Evolutionary conservation across 106 monocot genomes (phyloP).

Genomic region (Allium sativum): DNA sequence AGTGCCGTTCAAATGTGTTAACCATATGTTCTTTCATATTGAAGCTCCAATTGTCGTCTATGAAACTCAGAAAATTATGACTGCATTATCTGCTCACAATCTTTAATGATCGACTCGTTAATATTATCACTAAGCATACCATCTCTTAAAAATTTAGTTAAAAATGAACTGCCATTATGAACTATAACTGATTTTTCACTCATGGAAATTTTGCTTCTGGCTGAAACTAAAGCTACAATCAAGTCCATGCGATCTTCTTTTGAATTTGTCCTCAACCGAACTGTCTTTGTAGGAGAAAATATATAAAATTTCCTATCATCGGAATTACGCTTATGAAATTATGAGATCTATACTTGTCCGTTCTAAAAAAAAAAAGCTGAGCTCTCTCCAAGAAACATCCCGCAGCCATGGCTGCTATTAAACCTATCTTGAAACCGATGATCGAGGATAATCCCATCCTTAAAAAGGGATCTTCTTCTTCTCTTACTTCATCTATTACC

Average conservation of each 20-base stretch:
- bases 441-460: too few relatives aligned
- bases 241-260: constrained; percentile 66
- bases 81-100: constrained; percentile 79
- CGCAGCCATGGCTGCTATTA: too few relatives aligned
- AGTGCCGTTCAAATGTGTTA: constrained; percentile 35
- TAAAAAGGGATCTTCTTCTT: too few relatives aligned
- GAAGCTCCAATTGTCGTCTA: constrained; percentile 37
- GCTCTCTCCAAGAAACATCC: too few relatives aligned
- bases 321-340: constrained; percentile 75
- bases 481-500: too few relatives aligned
- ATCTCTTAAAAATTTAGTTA: constrained; percentile 61
- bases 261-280: constrained; percentile 64
- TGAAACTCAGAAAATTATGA: constrained; percentile 56
- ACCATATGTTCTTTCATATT: constrained; percentile 58
- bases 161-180: constrained; percentile 41
- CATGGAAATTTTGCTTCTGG: constrained; percentile 40
- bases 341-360: too few relatives aligned
- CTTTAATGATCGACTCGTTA: constrained; percentile 46
- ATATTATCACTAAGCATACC: constrained; percentile 68
- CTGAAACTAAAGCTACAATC: constrained; percentile 74
- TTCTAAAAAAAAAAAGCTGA: too few relatives aligned
- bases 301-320: constrained; percentile 76
- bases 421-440: too few relatives aligned
- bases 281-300: constrained; percentile 79
- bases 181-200: constrained; percentile 19